These are phyloP conservation scores for Beauveria asiatica DNA, from an alignment of 2,329 filamentous ascomycete genomes.

Conservation along the genomic window DNA sequence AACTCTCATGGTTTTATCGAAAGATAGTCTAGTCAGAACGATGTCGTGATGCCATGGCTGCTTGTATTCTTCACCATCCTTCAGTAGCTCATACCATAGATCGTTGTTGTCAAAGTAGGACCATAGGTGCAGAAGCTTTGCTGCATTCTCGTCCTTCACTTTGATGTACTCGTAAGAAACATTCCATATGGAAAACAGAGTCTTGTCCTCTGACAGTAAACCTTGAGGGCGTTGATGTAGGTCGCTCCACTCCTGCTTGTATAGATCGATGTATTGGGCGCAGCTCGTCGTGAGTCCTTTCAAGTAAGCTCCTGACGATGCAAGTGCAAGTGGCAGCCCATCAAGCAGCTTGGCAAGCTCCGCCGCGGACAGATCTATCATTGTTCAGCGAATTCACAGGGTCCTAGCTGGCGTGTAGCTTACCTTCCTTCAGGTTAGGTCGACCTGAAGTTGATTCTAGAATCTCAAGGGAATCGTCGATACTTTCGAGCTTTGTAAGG, in stretches of 20 bases:
- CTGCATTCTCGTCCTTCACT: conserved; percentile 18
- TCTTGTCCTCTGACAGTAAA: conserved; percentile 20
- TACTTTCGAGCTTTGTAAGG: not conserved
- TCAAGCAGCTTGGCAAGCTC: not conserved
- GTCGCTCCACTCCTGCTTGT: conserved; percentile 29
- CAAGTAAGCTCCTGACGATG: conserved; percentile 35
- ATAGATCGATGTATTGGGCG: conserved; percentile 30
- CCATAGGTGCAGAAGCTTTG: conserved; percentile 31
- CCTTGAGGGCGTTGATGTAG: conserved; percentile 24
- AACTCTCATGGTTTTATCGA: conserved; percentile 20
- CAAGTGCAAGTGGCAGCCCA: conserved; percentile 37
- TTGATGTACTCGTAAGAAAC: conserved; percentile 29
- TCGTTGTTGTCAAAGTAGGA: conserved; percentile 34
- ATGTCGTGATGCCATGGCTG: conserved; percentile 18
- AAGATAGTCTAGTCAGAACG: conserved; percentile 16
- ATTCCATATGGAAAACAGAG: conserved; percentile 29
- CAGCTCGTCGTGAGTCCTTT: conserved; percentile 25
- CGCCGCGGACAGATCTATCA: conserved; percentile 22
- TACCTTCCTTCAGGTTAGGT: not conserved
- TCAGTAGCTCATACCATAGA: conserved; percentile 36
- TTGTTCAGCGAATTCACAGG: not conserved
- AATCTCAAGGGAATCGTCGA: conserved; percentile 25
- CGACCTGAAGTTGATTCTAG: conserved; percentile 21
- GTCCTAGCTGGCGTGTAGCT: conserved; percentile 20
- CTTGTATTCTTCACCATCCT: not conserved